A percentile compares a stretch with the other conserved stretches of the same genome.
Evolutionary conservation across 2,329 filamentous ascomycete genomes (phyloP).

Genomic region (Penicillium sp.): DNA sequence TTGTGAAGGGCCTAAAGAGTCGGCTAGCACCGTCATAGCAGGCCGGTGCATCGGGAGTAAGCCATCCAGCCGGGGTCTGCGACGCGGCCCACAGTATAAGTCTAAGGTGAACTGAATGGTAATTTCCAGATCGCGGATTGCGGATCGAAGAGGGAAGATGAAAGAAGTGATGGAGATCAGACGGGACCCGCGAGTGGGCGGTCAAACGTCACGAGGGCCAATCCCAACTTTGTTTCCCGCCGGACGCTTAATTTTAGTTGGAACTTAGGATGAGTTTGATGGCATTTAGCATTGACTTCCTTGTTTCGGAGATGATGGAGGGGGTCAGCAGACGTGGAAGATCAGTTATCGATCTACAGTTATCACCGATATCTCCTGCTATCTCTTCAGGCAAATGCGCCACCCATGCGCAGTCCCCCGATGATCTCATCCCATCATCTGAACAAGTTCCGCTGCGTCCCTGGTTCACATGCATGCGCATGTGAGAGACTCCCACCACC

Average conservation of each 20-base stretch:
- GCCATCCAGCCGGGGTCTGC: slow-evolving; percentile 24
- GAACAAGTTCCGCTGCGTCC: slow-evolving; percentile 6
- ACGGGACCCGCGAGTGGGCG: no score
- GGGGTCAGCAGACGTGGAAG: no score
- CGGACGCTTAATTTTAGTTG: no score
- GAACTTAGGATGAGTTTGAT: no score
- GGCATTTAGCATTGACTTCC: no score
- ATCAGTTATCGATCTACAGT: not conserved
- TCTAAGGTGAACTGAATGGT: slow-evolving; percentile 11
- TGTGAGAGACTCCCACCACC: slow-evolving; percentile 13
- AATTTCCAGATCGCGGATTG: no score
- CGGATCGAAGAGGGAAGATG: no score
- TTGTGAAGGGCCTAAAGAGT: slow-evolving; percentile 31
- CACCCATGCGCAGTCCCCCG: no score
- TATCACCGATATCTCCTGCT: slow-evolving; percentile 2
- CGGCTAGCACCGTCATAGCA: slow-evolving; percentile 34
- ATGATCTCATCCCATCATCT: slow-evolving; percentile 21
- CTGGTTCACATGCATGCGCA: slow-evolving; percentile 19
- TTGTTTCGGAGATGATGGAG: no score
- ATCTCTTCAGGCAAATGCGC: no score
- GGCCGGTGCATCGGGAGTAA: slow-evolving; percentile 25
- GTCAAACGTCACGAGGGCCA: slow-evolving; percentile 28
- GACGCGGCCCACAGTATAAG: slow-evolving; percentile 4
- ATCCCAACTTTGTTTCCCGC: slow-evolving; percentile 6
- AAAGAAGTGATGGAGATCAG: no score